Evolutionary conservation across 257 asterid species (phyloP), one percentile per base, ranked within the genome.

Genomic region (Apocynum venetum): DNA sequence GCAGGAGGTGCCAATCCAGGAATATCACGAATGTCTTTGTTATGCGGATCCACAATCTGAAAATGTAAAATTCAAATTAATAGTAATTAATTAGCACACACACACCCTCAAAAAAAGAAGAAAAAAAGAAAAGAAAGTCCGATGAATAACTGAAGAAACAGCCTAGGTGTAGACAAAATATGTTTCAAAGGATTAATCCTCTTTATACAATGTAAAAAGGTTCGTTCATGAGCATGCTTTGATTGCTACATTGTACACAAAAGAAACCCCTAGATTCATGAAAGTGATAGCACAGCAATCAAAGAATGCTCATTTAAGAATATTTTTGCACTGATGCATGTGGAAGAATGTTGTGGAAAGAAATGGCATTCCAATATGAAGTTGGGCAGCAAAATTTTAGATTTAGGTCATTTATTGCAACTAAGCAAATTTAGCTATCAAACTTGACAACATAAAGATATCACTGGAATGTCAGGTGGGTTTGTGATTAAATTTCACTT

Each of bases 1-100:
- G 82, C 97, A n/a, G 98, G 98, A 84, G 98, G 98, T 73, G 98
- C 98, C 80, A 94, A 77, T 66, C 98, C 98, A 19, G 97, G 98
- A 82, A 94, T 91, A 78, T 92, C 97, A 60, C 94, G 89, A 63
- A 94, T 92, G 80, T 88, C 93, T 83, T 86, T 89, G 95, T 91
- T 94, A 48, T 83, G 69, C 20, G 98, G 98, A 83, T 94, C 88
- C 83, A 92, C 97, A 47, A 92, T 89, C 98, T 94, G 94, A 53
- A 35, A 49, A 43, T 48, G 47, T 2, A 51, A 35, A 25, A 2
- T 49, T 19, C 20, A 25, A 71, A 25, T 25, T 25, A 25, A 25
- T 0, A 25, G 31, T 25, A 25, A 25, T 25, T 25, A 25, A 25
- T 25, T 25, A 25, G 31, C 31, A 25, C 31, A 25, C 31, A 25